Conservation (phyloP, 2,329 filamentous ascomycete species). For the Arthrobotrys megalospora region DNA sequence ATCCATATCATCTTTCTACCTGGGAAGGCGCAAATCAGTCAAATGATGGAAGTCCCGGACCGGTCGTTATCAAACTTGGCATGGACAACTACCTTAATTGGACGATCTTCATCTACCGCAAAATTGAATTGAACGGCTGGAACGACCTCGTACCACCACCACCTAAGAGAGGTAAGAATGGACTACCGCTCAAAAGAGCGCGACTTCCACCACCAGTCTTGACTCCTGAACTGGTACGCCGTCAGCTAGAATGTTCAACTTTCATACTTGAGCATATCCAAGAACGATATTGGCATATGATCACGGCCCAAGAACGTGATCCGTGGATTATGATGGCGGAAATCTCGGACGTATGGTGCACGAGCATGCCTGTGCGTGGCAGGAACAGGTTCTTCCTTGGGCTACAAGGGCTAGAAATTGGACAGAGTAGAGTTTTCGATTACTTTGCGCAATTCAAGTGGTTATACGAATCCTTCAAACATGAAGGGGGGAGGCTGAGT, state of each 20-base stretch:
- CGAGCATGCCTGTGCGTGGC: not conserved
- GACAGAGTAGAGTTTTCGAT: not conserved
- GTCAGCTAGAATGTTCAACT: not conserved
- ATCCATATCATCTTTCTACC: not conserved
- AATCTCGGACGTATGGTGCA: not conserved
- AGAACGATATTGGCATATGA: slow-evolving; percentile 6
- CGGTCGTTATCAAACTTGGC: not conserved
- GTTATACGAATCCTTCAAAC: not conserved
- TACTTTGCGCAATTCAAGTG: not conserved
- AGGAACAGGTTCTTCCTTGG: not conserved
- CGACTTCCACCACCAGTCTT: not conserved
- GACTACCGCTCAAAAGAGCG: too few relatives aligned
- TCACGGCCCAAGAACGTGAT: not conserved
- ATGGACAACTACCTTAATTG: slow-evolving; percentile 37
- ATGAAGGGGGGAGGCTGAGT: not conserved
- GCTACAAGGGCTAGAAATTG: not conserved
- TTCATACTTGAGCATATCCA: slow-evolving; percentile 1
- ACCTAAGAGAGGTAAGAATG: too few relatives aligned
- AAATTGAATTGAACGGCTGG: slow-evolving; percentile 19
- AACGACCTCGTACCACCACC: not conserved
- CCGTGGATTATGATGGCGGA: not conserved
- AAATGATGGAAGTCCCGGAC: not conserved
- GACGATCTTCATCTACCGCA: slow-evolving; percentile 24
- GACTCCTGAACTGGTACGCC: not conserved
- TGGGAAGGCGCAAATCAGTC: not conserved